Evolutionary conservation across 2,329 filamentous ascomycete species (phyloP).

Genomic region (Pseudocercospora fijiensis): DNA sequence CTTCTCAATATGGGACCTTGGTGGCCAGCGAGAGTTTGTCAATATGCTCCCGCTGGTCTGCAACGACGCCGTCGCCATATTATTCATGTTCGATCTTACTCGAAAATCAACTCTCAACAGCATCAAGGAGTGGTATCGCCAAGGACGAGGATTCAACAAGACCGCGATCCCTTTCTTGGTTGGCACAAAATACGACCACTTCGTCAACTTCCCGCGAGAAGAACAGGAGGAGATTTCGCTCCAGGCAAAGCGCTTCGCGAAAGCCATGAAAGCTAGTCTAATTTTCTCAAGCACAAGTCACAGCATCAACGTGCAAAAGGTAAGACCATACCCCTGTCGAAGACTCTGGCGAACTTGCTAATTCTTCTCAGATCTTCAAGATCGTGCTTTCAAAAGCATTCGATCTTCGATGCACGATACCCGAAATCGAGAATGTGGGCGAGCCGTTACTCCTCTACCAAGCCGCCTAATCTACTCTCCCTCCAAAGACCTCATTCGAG

Average conservation of each 20-base stretch:
- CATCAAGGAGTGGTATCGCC: slow-evolving; percentile 99
- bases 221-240: slow-evolving; percentile 99
- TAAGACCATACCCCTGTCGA: slow-evolving; percentile 1
- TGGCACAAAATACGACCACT: slow-evolving; percentile 98
- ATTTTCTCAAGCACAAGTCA: slow-evolving; percentile 99
- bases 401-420: slow-evolving; percentile 97
- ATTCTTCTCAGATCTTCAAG: slow-evolving; percentile 80
- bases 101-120: slow-evolving; percentile 97
- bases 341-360: slow-evolving; percentile 8
- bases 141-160: slow-evolving; percentile 98
- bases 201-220: slow-evolving; percentile 95
- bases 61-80: slow-evolving; percentile 95
- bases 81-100: slow-evolving; percentile 99
- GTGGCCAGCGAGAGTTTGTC: slow-evolving; percentile 96
- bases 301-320: slow-evolving; percentile 98
- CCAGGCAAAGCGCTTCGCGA: slow-evolving; percentile 93
- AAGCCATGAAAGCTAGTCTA: slow-evolving; percentile 94
- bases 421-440: slow-evolving; percentile 96
- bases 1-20: slow-evolving; percentile 98
- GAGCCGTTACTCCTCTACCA: slow-evolving; percentile 88
- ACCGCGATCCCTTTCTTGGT: slow-evolving; percentile 98
- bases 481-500: slow-evolving; percentile 2
- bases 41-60: slow-evolving; percentile 99
- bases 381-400: slow-evolving; percentile 98
- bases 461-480: slow-evolving; percentile 37